These are phyloP conservation scores for Gastrolobium villosum DNA, from an alignment of 306 rosid species.

Conservation along the genomic window DNA sequence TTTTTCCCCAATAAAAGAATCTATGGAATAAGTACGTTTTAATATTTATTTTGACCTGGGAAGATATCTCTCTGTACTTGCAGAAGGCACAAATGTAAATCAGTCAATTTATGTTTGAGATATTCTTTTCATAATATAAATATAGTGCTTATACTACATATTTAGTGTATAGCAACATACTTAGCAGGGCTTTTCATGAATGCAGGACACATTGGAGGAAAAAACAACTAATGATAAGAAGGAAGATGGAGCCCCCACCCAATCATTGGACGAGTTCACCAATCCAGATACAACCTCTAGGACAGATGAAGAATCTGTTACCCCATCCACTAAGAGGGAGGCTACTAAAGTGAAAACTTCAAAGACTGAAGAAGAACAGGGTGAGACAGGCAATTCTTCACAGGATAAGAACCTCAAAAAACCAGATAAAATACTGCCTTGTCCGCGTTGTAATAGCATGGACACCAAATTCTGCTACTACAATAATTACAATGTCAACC, in stretches of 20 bases:
- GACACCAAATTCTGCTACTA: conserved; percentile 94
- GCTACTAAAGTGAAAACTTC: conserved; percentile 55
- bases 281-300: conserved; percentile 46
- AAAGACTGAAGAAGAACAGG: conserved; percentile 69
- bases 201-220: conserved; percentile 58
- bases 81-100: not conserved
- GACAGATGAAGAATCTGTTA: conserved; percentile 53
- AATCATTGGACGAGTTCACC: conserved; percentile 33
- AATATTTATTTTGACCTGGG: not conserved
- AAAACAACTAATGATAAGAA: conserved; percentile 45
- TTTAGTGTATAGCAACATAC: not conserved
- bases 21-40: not conserved
- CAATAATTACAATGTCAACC: conserved; percentile 89
- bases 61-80: not conserved
- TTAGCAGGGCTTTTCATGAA: conserved; percentile 35
- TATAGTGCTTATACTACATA: not conserved
- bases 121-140: conserved; percentile 23
- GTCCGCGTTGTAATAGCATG: conserved; percentile 92
- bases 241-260: conserved; percentile 40
- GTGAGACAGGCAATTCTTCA: conserved; percentile 62
- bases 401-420: conserved; percentile 71
- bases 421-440: conserved; percentile 84
- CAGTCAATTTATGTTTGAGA: not conserved
- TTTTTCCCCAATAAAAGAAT: not conserved
- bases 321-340: conserved; percentile 60